A percentile compares a stretch with the other conserved stretches of the same genome.
These are phyloP conservation scores for Lasiodiplodia citricola DNA, from an alignment of 2,329 filamentous ascomycete species.

Conservation along the genomic window DNA sequence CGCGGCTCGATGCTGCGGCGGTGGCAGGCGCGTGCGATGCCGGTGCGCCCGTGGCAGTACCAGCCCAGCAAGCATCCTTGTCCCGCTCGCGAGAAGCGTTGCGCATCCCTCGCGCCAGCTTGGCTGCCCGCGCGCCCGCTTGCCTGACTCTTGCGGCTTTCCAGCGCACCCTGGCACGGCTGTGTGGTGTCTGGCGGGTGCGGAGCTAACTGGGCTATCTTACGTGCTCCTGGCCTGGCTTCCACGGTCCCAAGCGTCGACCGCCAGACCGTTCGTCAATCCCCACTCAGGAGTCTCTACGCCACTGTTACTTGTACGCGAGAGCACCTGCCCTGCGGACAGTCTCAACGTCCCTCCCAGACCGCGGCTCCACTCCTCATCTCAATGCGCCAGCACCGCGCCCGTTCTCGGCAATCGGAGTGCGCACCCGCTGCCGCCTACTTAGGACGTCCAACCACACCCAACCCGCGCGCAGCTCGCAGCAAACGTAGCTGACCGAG, in stretches of 20 bases:
- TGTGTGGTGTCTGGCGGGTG: conserved; percentile 15
- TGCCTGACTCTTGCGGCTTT: conserved; percentile 10
- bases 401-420: conserved; percentile 26
- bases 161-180: conserved; percentile 9
- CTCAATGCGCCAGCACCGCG: conserved; percentile 27
- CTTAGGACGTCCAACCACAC: conserved; percentile 24
- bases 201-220: conserved; percentile 22
- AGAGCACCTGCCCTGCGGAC: conserved; percentile 14
- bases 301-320: conserved; percentile 26
- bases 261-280: conserved; percentile 27
- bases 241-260: conserved; percentile 23
- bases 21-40: conserved; percentile 2
- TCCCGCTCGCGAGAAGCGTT: conserved; percentile 22
- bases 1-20: conserved; percentile 21
- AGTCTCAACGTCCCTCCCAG: conserved; percentile 22
- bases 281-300: conserved; percentile 26
- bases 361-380: conserved; percentile 27
- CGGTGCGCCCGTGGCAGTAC: neutral
- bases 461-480: conserved; percentile 10
- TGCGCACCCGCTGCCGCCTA: conserved; percentile 26
- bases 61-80: conserved; percentile 8
- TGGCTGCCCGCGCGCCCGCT: conserved; percentile 16
- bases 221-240: conserved; percentile 24
- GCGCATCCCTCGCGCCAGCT: conserved; percentile 21
- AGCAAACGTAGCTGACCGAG: conserved; percentile 19